Evolutionary conservation across 768 basidiomycete species (phyloP), one percentile per base, ranked within the genome.

Genomic region (Psilocybe azurescens): DNA sequence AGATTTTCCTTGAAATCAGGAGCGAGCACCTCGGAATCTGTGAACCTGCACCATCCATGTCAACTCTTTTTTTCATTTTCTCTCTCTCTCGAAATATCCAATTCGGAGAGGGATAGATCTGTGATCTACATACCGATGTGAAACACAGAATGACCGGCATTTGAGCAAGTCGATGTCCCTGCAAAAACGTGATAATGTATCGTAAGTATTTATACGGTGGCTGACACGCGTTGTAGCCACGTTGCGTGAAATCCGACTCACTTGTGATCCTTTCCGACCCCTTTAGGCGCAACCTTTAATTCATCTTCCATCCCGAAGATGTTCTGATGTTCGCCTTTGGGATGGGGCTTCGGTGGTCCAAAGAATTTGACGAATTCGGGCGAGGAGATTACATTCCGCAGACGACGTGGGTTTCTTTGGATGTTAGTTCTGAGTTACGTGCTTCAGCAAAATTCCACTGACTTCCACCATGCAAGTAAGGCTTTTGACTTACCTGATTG

Each of bases 111-210:
- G 2, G 8, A 14, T 16, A 44, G 41, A 44, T 13, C 41, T 44
- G 14, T 39, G 14, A 39, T 39, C 38, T 39, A 76, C 81, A 54
- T 63, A 92, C 93, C 72, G 72, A 65, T 88, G 82, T 0, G 83
- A 72, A 2, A 96, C 93, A 2, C 83, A 88, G 36, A 94, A 86
- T 16, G 89, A 88, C 28, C 94, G 86, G 62, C 92, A 89, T 74
- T 93, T 93, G 63, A 99, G 77, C 53, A 99, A 76, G 73, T 97
- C 96, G 65, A 99, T 98, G 71, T 98, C 94, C 73, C 90, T 92
- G 62, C 36, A 58, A 20, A 61, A 67, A 24, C 24, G 24, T 24
- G 24, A 24, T 24, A 14, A 32, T 33, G 11, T 29, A 30, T 13
- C 28, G 28, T 32, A 5, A 33, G 2, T 2, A 24, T 2, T 24